A percentile compares a stretch with the other conserved stretches of the same genome.
These are phyloP conservation scores for Collybia mongolica DNA, from an alignment of 768 basidiomycete species.

Conservation along the genomic window DNA sequence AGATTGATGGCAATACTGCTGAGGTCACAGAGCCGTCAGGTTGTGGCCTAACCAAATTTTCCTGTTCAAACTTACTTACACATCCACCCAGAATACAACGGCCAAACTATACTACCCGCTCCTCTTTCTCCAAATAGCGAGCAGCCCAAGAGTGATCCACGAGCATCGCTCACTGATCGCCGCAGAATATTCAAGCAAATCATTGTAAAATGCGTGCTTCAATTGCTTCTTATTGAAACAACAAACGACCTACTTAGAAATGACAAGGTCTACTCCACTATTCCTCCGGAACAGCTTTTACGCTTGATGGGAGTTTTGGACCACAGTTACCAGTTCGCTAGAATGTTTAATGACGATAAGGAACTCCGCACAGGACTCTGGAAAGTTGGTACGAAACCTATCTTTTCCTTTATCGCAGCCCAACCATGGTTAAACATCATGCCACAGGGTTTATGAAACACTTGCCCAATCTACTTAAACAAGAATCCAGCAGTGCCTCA, in stretches of 20 bases:
- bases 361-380: slow-evolving; percentile 94
- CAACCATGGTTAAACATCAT: not conserved
- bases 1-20: slow-evolving; percentile 60
- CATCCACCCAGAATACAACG: slow-evolving; percentile 51
- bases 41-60: slow-evolving; percentile 3
- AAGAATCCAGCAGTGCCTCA: slow-evolving; percentile 96
- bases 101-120: slow-evolving; percentile 75
- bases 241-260: slow-evolving; percentile 95
- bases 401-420: not conserved
- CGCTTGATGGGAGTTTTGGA: slow-evolving; percentile 94
- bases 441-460: slow-evolving; percentile 97
- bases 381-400: slow-evolving; percentile 89
- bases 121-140: slow-evolving; percentile 81
- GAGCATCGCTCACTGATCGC: slow-evolving; percentile 65
- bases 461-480: slow-evolving; percentile 93
- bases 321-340: slow-evolving; percentile 96
- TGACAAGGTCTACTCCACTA: slow-evolving; percentile 86
- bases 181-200: slow-evolving; percentile 95
- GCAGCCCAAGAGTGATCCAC: slow-evolving; percentile 41
- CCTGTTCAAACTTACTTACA: not conserved
- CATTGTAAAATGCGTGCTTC: slow-evolving; percentile 98
- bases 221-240: slow-evolving; percentile 93
- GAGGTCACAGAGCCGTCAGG: slow-evolving; percentile 55
- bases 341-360: slow-evolving; percentile 97
- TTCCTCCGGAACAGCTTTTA: slow-evolving; percentile 91